Evolutionary conservation across 305 asterid genomes (phyloP).

Genomic region (Fraxinus latifolia): DNA sequence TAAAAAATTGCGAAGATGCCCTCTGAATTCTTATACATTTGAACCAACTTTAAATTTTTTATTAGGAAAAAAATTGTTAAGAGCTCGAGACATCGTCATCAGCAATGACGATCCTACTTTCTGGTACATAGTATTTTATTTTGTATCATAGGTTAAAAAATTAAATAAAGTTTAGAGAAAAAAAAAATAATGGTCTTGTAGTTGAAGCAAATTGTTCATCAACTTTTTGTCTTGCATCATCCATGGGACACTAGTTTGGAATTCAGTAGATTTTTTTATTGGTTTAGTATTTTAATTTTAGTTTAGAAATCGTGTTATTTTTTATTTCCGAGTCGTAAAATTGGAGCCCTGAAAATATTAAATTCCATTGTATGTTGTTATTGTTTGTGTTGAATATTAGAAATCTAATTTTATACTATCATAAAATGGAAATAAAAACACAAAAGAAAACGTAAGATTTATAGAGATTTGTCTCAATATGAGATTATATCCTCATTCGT

Average conservation of each 20-base stretch:
- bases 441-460: too few relatives aligned
- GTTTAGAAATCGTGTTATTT: background rate
- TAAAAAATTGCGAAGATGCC: constrained; percentile 18
- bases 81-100: background rate
- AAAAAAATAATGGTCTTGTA: background rate
- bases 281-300: background rate
- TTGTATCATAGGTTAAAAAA: background rate
- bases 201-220: background rate
- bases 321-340: background rate
- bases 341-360: background rate
- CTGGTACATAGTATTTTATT: background rate
- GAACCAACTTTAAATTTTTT: background rate
- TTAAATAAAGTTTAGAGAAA: background rate
- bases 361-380: background rate
- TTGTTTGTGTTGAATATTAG: too few relatives aligned
- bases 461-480: too few relatives aligned
- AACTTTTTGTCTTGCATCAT: background rate
- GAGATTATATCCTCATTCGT: too few relatives aligned
- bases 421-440: too few relatives aligned
- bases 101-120: background rate
- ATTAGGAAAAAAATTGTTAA: background rate
- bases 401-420: too few relatives aligned
- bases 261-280: background rate
- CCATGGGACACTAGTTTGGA: background rate
- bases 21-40: constrained; percentile 13